Conservation (phyloP, 2,329 filamentous ascomycete genomes). For the Aspergillus aculeatinus region DNA sequence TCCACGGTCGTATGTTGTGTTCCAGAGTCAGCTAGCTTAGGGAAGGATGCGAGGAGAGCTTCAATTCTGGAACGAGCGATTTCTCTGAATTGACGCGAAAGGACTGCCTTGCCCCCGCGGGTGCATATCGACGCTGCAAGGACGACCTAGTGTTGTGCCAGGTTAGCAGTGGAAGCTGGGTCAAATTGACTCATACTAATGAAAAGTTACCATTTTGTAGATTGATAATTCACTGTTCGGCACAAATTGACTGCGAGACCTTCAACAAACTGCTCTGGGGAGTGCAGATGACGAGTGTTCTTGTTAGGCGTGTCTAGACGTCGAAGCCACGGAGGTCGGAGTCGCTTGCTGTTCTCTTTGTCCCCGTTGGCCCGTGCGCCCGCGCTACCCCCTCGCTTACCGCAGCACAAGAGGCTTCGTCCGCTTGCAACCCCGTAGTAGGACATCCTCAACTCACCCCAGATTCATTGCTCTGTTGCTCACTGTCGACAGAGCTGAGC, state of each 20-base stretch:
- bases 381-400: slow-evolving; percentile 40
- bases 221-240: neutral
- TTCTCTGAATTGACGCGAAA: slow-evolving; percentile 96
- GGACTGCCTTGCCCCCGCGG: slow-evolving; percentile 93
- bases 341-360: slow-evolving; percentile 44
- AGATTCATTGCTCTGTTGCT: slow-evolving; percentile 1
- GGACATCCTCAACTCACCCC: slow-evolving; percentile 9
- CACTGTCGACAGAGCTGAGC: neutral
- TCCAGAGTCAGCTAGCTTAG: slow-evolving; percentile 92
- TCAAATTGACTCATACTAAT: neutral
- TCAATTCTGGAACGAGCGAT: slow-evolving; percentile 97
- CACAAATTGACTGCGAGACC: neutral
- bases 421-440: slow-evolving; percentile 6
- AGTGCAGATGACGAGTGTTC: slow-evolving; percentile 4
- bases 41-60: slow-evolving; percentile 92
- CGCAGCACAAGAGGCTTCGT: slow-evolving; percentile 24
- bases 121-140: slow-evolving; percentile 99
- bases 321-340: slow-evolving; percentile 23
- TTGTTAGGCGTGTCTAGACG: slow-evolving; percentile 13
- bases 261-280: slow-evolving; percentile 5
- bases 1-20: slow-evolving; percentile 98
- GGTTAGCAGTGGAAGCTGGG: slow-evolving; percentile 16
- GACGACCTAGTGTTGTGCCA: slow-evolving; percentile 68
- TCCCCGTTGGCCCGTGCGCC: slow-evolving; percentile 34
- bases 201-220: slow-evolving; percentile 29